These are phyloP conservation scores for Salvia splendens DNA, from an alignment of 257 asterid genomes.

Conservation along the genomic window DNA sequence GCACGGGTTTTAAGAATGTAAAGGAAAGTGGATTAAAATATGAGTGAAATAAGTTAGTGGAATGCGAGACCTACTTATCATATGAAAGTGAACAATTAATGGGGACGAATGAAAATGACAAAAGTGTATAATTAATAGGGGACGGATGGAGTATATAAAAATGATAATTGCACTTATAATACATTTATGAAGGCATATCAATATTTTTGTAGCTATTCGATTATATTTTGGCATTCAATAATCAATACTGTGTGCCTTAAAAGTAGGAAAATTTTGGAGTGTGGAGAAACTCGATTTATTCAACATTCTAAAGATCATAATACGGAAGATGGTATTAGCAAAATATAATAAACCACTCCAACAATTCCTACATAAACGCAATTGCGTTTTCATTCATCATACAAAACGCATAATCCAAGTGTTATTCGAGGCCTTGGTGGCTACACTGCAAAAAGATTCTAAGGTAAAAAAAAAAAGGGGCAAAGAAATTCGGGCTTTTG, in stretches of 20 bases:
- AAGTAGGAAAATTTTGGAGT: neutral
- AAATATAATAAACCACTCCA: neutral
- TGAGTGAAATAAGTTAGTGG: no score
- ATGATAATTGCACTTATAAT: no score
- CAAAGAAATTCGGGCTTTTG: slow-evolving; percentile 25
- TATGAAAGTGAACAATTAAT: no score
- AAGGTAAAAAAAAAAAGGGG: neutral
- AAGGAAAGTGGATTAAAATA: no score
- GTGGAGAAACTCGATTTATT: neutral
- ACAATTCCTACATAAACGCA: slow-evolving; percentile 8
- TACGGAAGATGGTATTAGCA: neutral
- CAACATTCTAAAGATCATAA: neutral
- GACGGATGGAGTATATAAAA: no score
- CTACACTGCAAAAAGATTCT: slow-evolving; percentile 33
- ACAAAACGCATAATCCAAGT: slow-evolving; percentile 23
- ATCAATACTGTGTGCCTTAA: neutral
- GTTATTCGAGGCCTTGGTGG: slow-evolving; percentile 20
- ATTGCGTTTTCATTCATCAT: slow-evolving; percentile 20
- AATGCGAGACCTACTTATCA: no score
- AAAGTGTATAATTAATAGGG: no score
- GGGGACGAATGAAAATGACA: no score
- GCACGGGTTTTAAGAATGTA: no score
- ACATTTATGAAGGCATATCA: no score
- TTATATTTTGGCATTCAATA: no score
- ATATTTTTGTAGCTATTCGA: no score